Evolutionary conservation across 148 eudicot genomes (phyloP).

Genomic region (Diospyros kaki): DNA sequence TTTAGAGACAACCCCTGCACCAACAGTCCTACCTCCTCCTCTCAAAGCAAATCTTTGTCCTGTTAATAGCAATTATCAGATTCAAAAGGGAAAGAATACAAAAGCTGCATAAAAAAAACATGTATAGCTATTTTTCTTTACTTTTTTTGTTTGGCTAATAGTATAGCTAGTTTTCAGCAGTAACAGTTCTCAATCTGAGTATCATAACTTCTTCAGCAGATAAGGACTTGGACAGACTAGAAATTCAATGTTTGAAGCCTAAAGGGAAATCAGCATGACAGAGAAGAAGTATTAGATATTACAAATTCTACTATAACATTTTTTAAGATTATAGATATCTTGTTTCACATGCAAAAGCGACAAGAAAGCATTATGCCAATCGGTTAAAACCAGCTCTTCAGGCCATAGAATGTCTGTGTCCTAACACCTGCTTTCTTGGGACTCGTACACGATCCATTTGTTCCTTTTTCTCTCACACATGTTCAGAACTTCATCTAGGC

Average conservation of each 20-base stretch:
- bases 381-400: too few species aligned
- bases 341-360: background rate
- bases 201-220: background rate
- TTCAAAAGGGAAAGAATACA: background rate
- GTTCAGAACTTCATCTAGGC: too few species aligned
- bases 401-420: too few species aligned
- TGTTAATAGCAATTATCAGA: slow-evolving; percentile 22
- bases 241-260: background rate
- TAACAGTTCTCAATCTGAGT: background rate
- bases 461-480: too few species aligned
- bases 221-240: background rate
- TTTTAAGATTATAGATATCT: background rate
- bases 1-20: slow-evolving; percentile 78
- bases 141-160: background rate
- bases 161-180: background rate
- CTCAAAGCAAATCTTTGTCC: slow-evolving; percentile 88
- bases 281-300: background rate
- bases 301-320: background rate
- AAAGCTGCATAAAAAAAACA: background rate
- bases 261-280: background rate
- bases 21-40: slow-evolving; percentile 67
- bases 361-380: background rate
- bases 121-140: too few species aligned
- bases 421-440: too few species aligned
- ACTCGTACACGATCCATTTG: too few species aligned